Evolutionary conservation across 306 rosid genomes (phyloP).

Genomic region (Inga leiocalycina): DNA sequence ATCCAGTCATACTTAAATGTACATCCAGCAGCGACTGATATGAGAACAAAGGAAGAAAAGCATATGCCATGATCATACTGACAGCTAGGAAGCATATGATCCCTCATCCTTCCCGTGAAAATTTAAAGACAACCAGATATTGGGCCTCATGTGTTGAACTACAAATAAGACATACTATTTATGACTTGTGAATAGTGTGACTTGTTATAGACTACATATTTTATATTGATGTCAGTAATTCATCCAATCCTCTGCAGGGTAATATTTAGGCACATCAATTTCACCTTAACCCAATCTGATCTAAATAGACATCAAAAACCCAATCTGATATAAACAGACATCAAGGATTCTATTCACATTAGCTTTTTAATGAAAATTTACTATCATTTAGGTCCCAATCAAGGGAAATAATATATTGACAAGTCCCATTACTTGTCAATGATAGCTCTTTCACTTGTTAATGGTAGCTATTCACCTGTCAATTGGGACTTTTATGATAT

Average conservation of each 20-base stretch:
- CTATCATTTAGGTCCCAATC: no score
- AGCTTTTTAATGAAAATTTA: neutral
- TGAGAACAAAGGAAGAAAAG: conserved; percentile 22
- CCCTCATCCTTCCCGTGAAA: conserved; percentile 10
- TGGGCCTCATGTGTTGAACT: neutral
- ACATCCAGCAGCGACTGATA: conserved; percentile 20
- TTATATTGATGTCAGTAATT: neutral
- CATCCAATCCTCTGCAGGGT: conserved; percentile 24
- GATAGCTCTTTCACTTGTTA: no score
- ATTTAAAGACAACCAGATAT: neutral
- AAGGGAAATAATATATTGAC: no score
- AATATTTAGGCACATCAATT: conserved; percentile 21
- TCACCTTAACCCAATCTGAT: conserved; percentile 1
- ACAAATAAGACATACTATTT: neutral
- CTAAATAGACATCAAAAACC: conserved; percentile 7
- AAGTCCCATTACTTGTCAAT: no score
- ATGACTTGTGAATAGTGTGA: neutral
- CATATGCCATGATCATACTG: conserved; percentile 1
- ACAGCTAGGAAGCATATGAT: conserved; percentile 20
- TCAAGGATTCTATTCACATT: neutral
- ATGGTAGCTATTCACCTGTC: no score
- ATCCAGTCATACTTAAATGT: neutral
- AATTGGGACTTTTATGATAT: no score
- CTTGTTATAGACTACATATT: neutral
- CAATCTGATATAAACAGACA: conserved; percentile 3